phyloP scores from a whole-genome alignment of 2,329 filamentous ascomycete genomes.

The Hymenoscyphus infarciens region DNA sequence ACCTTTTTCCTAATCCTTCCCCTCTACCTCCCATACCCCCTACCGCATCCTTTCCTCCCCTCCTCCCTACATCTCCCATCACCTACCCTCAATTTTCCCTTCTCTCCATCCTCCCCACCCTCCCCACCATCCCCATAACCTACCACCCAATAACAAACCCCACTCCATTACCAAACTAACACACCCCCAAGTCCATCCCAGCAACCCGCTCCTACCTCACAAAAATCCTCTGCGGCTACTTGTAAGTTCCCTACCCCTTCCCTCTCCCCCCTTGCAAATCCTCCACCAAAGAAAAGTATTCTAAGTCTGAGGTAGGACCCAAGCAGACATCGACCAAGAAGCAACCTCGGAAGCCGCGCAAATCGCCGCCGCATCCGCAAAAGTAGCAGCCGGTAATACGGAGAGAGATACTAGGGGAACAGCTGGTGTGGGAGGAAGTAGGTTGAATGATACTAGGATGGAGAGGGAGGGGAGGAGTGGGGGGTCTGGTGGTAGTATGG shows the following conservation, averaged over 20 bases:
- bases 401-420: background rate
- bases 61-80: too few relatives aligned
- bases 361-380: background rate
- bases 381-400: background rate
- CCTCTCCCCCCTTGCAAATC: too few relatives aligned
- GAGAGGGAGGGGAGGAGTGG: background rate
- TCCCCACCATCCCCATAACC: background rate
- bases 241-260: too few relatives aligned
- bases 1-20: too few relatives aligned
- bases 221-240: slow-evolving; percentile 50
- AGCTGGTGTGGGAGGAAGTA: background rate
- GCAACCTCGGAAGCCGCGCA: background rate
- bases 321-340: slow-evolving; percentile 9
- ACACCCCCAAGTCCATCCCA: slow-evolving; percentile 47
- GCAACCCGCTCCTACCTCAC: slow-evolving; percentile 55
- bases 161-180: background rate
- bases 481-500: background rate
- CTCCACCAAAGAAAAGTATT: too few relatives aligned
- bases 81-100: too few relatives aligned
- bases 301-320: too few relatives aligned
- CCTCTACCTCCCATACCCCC: too few relatives aligned
- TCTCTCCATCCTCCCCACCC: background rate
- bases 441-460: background rate
- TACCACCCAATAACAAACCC: background rate
- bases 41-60: too few relatives aligned